Conservation (phyloP, 1,284 basidiomycete species). For the Leccinum subrobustum region DNA sequence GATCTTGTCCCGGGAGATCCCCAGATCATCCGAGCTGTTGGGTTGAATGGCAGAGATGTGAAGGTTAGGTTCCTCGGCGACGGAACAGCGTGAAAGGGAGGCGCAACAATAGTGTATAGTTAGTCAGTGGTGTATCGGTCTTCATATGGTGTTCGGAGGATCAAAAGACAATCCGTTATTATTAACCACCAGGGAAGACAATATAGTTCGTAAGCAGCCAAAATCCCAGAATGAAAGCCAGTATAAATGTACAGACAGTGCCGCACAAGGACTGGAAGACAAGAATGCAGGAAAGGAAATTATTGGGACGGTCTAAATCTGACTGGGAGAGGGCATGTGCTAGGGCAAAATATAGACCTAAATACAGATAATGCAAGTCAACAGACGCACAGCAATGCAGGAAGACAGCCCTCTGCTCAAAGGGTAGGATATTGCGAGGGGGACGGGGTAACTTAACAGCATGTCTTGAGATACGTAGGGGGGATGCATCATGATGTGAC, state of each 20-base stretch:
- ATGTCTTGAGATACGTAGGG: conserved; percentile 20
- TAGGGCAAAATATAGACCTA: conserved; percentile 24
- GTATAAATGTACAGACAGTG: conserved; percentile 33
- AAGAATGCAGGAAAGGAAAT: conserved; percentile 26
- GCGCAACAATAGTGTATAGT: background rate
- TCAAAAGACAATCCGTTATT: conserved; percentile 21
- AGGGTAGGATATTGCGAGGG: conserved; percentile 31
- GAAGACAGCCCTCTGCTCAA: conserved; percentile 17
- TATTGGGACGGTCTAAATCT: conserved; percentile 34
- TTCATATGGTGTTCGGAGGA: background rate
- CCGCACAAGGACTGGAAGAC: conserved; percentile 22
- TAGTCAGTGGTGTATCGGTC: background rate
- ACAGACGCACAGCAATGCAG: conserved; percentile 32
- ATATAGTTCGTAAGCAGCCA: conserved; percentile 31
- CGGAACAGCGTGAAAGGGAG: conserved; percentile 51
- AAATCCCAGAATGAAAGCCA: conserved; percentile 28
- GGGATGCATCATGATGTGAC: conserved; percentile 14
- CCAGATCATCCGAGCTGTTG: conserved; percentile 63
- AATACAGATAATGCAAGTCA: conserved; percentile 40
- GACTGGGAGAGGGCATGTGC: conserved; percentile 20
- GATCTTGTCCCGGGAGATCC: conserved; percentile 84
- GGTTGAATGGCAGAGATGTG: conserved; percentile 64
- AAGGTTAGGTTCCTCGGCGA: conserved; percentile 73
- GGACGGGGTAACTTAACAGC: conserved; percentile 32
- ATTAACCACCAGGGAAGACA: conserved; percentile 40